phyloP scores from a whole-genome alignment of 495 filamentous ascomycete genomes.

The Friedmanniomyces simplex region DNA sequence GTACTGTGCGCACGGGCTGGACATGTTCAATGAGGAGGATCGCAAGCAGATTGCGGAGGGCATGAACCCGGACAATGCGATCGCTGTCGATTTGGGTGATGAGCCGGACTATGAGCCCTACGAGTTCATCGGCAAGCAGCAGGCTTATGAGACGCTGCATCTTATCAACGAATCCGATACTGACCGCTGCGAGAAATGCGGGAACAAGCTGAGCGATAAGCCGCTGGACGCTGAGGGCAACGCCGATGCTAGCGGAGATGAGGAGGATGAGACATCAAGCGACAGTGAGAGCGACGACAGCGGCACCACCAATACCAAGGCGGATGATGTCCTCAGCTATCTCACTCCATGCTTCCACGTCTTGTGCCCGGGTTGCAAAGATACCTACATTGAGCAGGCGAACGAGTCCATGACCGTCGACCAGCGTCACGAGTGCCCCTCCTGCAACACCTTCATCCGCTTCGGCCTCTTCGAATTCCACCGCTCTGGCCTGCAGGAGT shows the following conservation, averaged over 20 bases:
- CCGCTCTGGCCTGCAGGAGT: conserved; percentile 49
- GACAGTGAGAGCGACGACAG: conserved; percentile 27
- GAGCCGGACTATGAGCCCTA: conserved; percentile 48
- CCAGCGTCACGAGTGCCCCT: conserved; percentile 45
- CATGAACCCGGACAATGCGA: conserved; percentile 53
- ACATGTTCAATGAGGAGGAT: conserved; percentile 74
- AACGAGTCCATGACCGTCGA: conserved; percentile 29
- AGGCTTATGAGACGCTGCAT: conserved; percentile 71
- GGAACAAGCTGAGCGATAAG: conserved; percentile 43
- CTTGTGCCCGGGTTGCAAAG: conserved; percentile 64
- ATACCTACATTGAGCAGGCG: conserved; percentile 36
- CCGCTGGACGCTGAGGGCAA: conserved; percentile 25
- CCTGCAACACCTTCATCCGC: conserved; percentile 53
- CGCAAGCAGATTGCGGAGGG: conserved; percentile 61
- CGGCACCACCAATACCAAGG: conserved; percentile 31
- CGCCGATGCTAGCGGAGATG: conserved; percentile 26
- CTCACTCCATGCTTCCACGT: conserved; percentile 79
- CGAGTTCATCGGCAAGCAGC: conserved; percentile 39
- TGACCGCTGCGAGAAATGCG: conserved; percentile 60
- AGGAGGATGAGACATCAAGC: conserved; percentile 28
- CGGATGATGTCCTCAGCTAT: conserved; percentile 58
- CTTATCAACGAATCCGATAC: conserved; percentile 67
- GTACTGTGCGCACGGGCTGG: conserved; percentile 83
- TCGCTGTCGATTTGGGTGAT: conserved; percentile 74
- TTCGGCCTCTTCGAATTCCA: conserved; percentile 55